phyloP scores from a whole-genome alignment of 768 basidiomycete species.

The Tulasnella sp. region DNA sequence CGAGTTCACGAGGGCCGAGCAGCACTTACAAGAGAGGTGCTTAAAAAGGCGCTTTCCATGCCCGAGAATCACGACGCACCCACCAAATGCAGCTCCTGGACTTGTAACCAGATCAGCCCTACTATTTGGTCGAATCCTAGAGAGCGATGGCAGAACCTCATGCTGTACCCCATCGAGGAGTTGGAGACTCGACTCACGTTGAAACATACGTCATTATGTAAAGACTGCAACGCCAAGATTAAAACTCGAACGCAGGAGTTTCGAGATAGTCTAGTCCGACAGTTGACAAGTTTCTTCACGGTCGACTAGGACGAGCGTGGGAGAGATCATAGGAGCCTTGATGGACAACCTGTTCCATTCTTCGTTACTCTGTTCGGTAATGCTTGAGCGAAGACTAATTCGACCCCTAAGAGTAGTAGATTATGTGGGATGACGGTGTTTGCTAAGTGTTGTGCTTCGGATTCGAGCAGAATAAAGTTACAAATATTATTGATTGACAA shows the following conservation, averaged over 20 bases:
- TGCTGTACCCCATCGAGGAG: not conserved
- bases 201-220: too few relatives aligned
- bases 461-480: not conserved
- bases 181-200: not conserved
- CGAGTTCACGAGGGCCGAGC: not conserved
- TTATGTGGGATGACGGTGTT: too few relatives aligned
- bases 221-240: too few relatives aligned
- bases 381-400: too few relatives aligned
- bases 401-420: too few relatives aligned
- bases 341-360: too few relatives aligned
- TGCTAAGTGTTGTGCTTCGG: not conserved
- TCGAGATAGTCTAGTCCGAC: too few relatives aligned
- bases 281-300: too few relatives aligned
- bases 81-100: not conserved
- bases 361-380: too few relatives aligned
- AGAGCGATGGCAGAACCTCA: not conserved
- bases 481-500: not conserved
- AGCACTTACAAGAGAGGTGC: not conserved
- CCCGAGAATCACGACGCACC: not conserved
- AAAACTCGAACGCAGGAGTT: too few relatives aligned
- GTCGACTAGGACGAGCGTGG: too few relatives aligned
- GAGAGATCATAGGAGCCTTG: too few relatives aligned
- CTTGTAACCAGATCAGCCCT: not conserved
- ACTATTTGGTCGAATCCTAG: not conserved
- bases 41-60: not conserved